These are phyloP conservation scores for Carallia pectinifolia DNA, from an alignment of 345 rosid genomes.

Conservation along the genomic window DNA sequence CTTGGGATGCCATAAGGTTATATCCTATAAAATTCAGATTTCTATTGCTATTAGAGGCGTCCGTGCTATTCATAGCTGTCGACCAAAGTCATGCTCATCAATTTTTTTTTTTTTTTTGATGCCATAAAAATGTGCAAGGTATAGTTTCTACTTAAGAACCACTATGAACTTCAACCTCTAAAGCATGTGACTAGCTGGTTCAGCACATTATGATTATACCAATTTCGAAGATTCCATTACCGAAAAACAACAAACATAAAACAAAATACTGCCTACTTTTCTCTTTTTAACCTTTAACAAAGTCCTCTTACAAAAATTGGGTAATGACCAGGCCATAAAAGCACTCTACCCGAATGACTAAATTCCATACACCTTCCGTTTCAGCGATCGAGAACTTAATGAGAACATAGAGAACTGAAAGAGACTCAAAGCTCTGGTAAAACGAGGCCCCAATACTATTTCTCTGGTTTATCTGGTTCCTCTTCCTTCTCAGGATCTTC, in stretches of 20 bases:
- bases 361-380: conserved; percentile 12
- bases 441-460: conserved; percentile 21
- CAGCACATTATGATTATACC: not conserved
- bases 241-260: not conserved
- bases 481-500: conserved; percentile 60
- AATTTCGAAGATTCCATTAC: conserved; percentile 6
- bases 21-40: no score
- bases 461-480: conserved; percentile 27
- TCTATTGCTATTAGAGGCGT: no score
- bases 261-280: conserved; percentile 4
- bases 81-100: no score
- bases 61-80: no score
- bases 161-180: no score
- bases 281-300: conserved; percentile 9
- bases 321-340: conserved; percentile 1
- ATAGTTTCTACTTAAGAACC: no score
- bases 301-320: conserved; percentile 6
- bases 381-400: conserved; percentile 3
- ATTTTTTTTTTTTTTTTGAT: no score
- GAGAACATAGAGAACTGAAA: conserved; percentile 25
- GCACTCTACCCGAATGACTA: conserved; percentile 11
- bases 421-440: conserved; percentile 9
- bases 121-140: no score
- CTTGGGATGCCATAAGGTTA: no score
- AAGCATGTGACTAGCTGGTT: not conserved